Evolutionary conservation across 768 basidiomycete genomes (phyloP).

Genomic region (Dioszegia aurantiaca): DNA sequence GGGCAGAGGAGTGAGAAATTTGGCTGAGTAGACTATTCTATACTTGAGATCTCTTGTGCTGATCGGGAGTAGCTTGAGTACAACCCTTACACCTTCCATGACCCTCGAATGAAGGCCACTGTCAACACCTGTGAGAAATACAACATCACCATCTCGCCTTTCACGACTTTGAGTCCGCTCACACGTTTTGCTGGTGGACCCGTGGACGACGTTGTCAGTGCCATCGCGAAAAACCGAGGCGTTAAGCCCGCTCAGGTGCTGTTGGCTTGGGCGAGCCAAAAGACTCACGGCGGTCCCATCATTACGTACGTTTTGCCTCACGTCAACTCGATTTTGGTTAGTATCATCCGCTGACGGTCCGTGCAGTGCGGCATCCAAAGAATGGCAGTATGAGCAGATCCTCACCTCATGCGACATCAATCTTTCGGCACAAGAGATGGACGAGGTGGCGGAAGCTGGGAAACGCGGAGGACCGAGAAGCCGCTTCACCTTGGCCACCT

Average conservation of each 20-base stretch:
- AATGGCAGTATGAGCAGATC: slow-evolving; percentile 6
- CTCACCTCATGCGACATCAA: not conserved
- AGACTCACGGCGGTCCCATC: not conserved
- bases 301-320: slow-evolving; percentile 1
- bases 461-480: not conserved
- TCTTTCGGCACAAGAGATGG: not conserved
- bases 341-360: not conserved
- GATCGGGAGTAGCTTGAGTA: slow-evolving; percentile 55
- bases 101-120: slow-evolving; percentile 30
- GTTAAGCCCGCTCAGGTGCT: slow-evolving; percentile 36
- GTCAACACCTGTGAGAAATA: slow-evolving; percentile 42
- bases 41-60: no score
- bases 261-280: slow-evolving; percentile 31
- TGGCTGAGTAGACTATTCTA: no score
- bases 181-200: slow-evolving; percentile 21
- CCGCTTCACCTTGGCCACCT: not conserved
- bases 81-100: slow-evolving; percentile 50
- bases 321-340: not conserved
- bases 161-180: slow-evolving; percentile 40
- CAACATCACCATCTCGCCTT: slow-evolving; percentile 42
- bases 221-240: slow-evolving; percentile 22
- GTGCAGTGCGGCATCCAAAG: not conserved
- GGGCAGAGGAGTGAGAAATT: no score
- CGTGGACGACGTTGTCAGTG: slow-evolving; percentile 25
- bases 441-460: not conserved